Conservation (phyloP, 2,329 filamentous ascomycete species). For the Ceratocystis alfenasii region DNA sequence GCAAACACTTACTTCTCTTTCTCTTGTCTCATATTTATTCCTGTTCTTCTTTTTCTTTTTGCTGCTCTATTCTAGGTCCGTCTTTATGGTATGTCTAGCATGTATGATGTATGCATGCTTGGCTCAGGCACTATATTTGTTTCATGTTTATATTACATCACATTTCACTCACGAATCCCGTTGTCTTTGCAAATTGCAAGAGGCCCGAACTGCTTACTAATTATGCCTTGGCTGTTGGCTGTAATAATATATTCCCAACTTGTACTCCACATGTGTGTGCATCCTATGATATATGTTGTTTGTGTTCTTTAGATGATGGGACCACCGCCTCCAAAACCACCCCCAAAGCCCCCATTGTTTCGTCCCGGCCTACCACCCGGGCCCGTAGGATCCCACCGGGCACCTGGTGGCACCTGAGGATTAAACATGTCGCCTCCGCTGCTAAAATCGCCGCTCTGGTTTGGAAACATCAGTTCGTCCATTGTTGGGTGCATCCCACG, state of each 20-base stretch:
- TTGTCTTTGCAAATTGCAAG: background rate
- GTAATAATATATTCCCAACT: background rate
- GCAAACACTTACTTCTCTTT: background rate
- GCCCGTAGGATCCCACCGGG: constrained; percentile 80
- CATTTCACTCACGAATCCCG: background rate
- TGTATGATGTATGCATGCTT: background rate
- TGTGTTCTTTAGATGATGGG: constrained; percentile 26
- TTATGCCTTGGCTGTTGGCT: background rate
- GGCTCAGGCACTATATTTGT: background rate
- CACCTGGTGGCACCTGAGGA: constrained; percentile 69
- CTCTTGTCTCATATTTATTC: background rate
- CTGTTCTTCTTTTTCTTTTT: background rate
- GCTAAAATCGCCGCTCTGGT: constrained; percentile 53
- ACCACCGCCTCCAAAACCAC: constrained; percentile 26
- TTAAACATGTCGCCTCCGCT: constrained; percentile 32
- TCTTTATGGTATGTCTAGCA: background rate
- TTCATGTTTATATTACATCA: background rate
- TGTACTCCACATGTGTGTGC: background rate
- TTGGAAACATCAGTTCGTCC: constrained; percentile 90
- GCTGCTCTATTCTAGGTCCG: background rate
- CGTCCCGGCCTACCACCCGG: constrained; percentile 38
- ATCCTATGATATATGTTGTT: background rate
- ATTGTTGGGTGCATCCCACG: constrained; percentile 90
- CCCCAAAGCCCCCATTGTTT: constrained; percentile 27
- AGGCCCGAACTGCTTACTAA: background rate